Evolutionary conservation across 192 early-diverging fungal genomes (phyloP), one percentile per base, ranked within the genome.

Genomic region (Backusella mclennaniae): DNA sequence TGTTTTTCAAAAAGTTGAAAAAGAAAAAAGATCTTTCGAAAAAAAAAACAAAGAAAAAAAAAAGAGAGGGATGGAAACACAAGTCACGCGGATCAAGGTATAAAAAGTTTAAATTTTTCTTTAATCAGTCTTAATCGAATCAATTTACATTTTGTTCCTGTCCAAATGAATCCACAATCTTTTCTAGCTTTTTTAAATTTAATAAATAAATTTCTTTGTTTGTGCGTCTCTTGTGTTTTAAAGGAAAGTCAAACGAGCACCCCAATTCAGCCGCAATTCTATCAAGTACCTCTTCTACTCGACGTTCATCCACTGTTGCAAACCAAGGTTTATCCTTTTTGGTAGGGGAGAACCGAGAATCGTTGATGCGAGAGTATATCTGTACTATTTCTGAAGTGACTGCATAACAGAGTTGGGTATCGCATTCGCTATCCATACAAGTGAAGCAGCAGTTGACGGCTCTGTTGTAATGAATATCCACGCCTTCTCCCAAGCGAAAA

Each of bases 61-160:
- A 41, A 71, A 71, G 46, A 41, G 46, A 29, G n/a, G 0, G 17
- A 17, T 9, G 2, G 15, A 68, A 68, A 71, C 11, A 36, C 7
- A 41, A 71, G 69, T 71, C 69, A 73, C 72, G 52, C 53, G 7
- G 17, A 56, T 21, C n/a, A 56, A 56, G 19, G 17, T 56, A 8
- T 44, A 38, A 11, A 38, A 38, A 39, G 38, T 39, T 39, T 39
- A 39, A 39, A 39, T 39, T 39, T 39, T 39, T 39, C 38, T 39
- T 39, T 39, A 39, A 11, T 39, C 2, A 39, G 0, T 11, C 0
- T 39, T 39, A 8, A 8, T 38, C 1, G 38, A 11, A 39, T 8
- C 38, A 39, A 39, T 11, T 39, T 12, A 39, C 11, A 39, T 11
- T 11, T 11, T 39, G 38, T 12, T 39, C 38, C 38, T 39, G 38